These are phyloP conservation scores for Neofusicoccum sp. DNA, from an alignment of 2,329 filamentous ascomycete species.

Conservation along the genomic window DNA sequence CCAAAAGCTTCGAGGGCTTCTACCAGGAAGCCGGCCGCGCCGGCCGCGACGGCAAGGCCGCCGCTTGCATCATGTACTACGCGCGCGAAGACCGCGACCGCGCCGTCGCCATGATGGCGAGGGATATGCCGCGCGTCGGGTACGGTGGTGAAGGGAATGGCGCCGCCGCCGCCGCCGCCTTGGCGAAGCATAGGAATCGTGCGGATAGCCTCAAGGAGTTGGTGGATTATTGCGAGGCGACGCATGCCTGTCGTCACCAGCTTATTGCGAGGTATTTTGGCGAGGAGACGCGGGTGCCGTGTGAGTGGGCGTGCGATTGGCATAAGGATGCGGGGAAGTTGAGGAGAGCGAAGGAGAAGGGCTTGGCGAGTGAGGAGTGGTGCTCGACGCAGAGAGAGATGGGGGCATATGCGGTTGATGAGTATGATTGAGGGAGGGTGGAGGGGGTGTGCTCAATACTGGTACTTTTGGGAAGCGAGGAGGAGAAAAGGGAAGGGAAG, in stretches of 20 bases:
- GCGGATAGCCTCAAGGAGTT: constrained; percentile 54
- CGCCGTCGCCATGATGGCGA: constrained; percentile 54
- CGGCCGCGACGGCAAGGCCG: constrained; percentile 83
- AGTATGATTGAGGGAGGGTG: neutral
- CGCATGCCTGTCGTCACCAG: constrained; percentile 67
- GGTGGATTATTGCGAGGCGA: constrained; percentile 78
- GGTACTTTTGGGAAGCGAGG: too few species aligned
- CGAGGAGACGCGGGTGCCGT: constrained; percentile 29
- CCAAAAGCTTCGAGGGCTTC: constrained; percentile 92
- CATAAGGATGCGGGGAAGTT: constrained; percentile 45
- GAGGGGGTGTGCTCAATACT: neutral
- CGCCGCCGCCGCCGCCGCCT: constrained; percentile 24
- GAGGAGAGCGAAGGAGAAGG: constrained; percentile 43
- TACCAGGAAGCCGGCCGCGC: constrained; percentile 94
- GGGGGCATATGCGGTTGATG: constrained; percentile 26
- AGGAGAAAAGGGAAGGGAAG: too few species aligned
- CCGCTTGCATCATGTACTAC: constrained; percentile 87
- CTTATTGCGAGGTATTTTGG: constrained; percentile 38
- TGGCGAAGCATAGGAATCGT: constrained; percentile 34
- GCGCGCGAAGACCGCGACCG: constrained; percentile 82
- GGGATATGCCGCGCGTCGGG: constrained; percentile 46
- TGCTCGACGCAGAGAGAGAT: constrained; percentile 47
- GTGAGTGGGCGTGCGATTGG: constrained; percentile 51
- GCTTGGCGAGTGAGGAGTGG: constrained; percentile 50
- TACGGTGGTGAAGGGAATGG: constrained; percentile 32